Base-by-base conservation (phyloP, 495 filamentous ascomycete species). In the Penicillium waksmanii region DNA sequence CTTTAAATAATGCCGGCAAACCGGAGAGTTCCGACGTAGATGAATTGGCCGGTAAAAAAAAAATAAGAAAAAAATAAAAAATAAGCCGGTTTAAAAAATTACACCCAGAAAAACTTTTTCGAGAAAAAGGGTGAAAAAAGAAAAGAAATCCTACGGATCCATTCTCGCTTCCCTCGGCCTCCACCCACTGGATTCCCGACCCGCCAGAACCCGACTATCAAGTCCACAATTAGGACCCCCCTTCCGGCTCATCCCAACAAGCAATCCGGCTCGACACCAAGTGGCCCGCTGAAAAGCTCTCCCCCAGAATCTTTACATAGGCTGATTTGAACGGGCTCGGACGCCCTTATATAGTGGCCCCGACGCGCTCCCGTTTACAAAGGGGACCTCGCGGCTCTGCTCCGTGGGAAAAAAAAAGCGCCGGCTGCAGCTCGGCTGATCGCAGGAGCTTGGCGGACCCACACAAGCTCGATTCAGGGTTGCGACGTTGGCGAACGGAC, bases 391-490 rank as follows among this genome's bases (percentile, higher is more conserved):
- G 65, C 65, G 68, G 65, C 68, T 68, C 63, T 66, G 59, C 53
- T 65, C 65, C 48, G 54, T 53, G 43, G 53, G 27, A 31, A 40
- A 57, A 27, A 40, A 57, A 66, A 59, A 57, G 49, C 53, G 55
- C 57, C 58, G 44, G 62, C 55, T 60, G 58, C 60, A 68, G 62
- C 50, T 61, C 53, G 68, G 61, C 58, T 64, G 64, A 57, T 66
- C 66, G 58, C 65, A 65, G 58, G 52, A 60, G 56, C 61, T 70
- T 66, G 68, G 66, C 67, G 56, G 68, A 68, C 68, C 68, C 66
- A 68, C 68, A 70, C 53, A 62, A 70, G 68, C 68, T 70, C 58
- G 49, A 44, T 60, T 62, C 60, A 57, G 64, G 43, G n/a, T 31
- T 46, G 43, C 43, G 43, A 53, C 64, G 64, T 64, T 61, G 43